phyloP scores from a whole-genome alignment of 2,329 filamentous ascomycete species.

The Ceratocystis colombiana region DNA sequence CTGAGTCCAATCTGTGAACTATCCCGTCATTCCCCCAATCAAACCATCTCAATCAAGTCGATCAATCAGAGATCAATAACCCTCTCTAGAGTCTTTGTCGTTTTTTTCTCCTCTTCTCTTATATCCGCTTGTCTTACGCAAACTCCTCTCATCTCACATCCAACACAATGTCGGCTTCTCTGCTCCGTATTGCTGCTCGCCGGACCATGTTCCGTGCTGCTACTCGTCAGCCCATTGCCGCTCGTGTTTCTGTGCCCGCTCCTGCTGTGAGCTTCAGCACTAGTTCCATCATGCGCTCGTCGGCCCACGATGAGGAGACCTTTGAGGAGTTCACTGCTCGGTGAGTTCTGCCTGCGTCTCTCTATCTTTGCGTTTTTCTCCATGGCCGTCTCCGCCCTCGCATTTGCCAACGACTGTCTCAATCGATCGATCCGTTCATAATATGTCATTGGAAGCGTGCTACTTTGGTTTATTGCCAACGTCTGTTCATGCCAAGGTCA shows the following conservation, averaged over 20 bases:
- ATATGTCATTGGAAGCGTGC: not conserved
- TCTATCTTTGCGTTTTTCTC: too few relatives aligned
- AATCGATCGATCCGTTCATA: not conserved
- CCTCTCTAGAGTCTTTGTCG: conserved; percentile 27
- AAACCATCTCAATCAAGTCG: not conserved
- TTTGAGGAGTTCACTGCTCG: conserved; percentile 98
- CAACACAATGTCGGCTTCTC: conserved; percentile 51
- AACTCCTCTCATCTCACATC: conserved; percentile 17
- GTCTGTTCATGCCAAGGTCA: not conserved
- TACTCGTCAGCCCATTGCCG: conserved; percentile 48
- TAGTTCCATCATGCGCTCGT: conserved; percentile 50
- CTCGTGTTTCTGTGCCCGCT: conserved; percentile 43
- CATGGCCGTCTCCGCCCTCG: not conserved
- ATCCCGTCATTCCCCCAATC: conserved; percentile 19
- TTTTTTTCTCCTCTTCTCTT: conserved; percentile 23
- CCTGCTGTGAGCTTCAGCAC: conserved; percentile 43
- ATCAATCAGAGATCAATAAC: conserved; percentile 28
- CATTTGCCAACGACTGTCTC: not conserved
- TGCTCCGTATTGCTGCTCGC: conserved; percentile 64
- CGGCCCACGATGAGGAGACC: conserved; percentile 79
- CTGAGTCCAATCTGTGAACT: conserved; percentile 8
- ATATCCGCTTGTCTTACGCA: conserved; percentile 2
- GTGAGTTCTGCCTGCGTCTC: conserved; percentile 38
- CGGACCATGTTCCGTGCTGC: conserved; percentile 53
- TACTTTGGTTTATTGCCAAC: not conserved